Base-by-base conservation (phyloP, 2,329 filamentous ascomycete genomes). In the Metarhizium robertsii region DNA sequence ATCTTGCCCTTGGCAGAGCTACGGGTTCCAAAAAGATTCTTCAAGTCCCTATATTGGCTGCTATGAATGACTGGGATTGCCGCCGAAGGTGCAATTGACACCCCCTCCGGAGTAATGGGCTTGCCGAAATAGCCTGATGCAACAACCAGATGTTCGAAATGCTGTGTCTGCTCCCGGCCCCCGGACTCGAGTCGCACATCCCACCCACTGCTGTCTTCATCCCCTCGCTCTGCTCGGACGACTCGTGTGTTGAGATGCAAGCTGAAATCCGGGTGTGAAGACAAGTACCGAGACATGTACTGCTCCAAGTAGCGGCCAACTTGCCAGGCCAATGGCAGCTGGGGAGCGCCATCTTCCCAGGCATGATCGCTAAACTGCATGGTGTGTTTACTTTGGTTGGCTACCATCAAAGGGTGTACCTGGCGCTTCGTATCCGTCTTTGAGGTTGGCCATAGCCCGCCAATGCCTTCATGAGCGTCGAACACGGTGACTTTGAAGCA, bases 341-440 rank as follows among this genome's bases (percentile, higher is more conserved):
- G 77, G 1, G 86, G 83, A 1, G 75, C 70, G 4, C 69, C 70
- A 5, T 76, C 71, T 3, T 79, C 75, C 89, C 89, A 95, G 6
- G 87, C 79, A 29, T 90, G 68, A 65, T 92, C 90, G 60, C 81
- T 84, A 62, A 86, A 86, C 62, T 81, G 79, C 60, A 94, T 83
- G 0, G 88, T 90, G 68, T 90, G 89, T 49, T 80, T 80, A 71
- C 87, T 91, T 63, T 92, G 82, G 66, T 95, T 95, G 4, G 81
- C 81, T 16, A 81, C 75, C 76, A 88, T 87, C 53, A 87, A 77
- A 8, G 86, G 86, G 59, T 87, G 82, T 16, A 86, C 71, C 43
- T 81, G 71, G 2, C 80, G 76, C 1, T 61, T 70, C n/a, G 59
- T 61, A 54, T 84, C 82, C 2, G 71, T 61, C 53, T 73, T 76